phyloP scores from a whole-genome alignment of 2,329 filamentous ascomycete species.

The Helicocarpus griseus region DNA sequence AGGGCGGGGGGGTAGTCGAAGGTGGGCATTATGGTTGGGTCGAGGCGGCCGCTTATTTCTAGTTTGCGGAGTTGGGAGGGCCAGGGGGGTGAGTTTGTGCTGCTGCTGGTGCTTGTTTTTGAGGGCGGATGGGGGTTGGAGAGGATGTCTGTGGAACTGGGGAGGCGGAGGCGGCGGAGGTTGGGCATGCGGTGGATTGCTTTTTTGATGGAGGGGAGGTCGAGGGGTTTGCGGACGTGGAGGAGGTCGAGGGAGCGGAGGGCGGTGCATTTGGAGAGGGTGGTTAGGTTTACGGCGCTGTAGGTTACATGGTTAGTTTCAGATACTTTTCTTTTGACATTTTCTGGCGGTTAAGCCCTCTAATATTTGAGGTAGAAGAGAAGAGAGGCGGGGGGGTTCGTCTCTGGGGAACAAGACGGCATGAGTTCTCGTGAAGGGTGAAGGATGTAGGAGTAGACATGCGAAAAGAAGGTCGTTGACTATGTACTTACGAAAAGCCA shows the following conservation, averaged over 20 bases:
- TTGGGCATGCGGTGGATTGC: conserved; percentile 38
- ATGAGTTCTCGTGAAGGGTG: no score
- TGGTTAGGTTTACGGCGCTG: conserved; percentile 45
- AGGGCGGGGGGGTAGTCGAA: conserved; percentile 22
- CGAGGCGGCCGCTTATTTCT: conserved; percentile 10
- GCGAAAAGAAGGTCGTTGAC: not conserved
- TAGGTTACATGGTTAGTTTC: no score
- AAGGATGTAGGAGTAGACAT: not conserved
- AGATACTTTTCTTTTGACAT: not conserved
- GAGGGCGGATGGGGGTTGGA: no score
- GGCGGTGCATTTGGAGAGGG: conserved; percentile 45
- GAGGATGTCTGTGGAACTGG: conserved; percentile 15
- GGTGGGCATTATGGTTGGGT: conserved; percentile 5
- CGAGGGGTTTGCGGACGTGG: conserved; percentile 42
- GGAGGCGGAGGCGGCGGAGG: conserved; percentile 39
- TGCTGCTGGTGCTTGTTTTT: no score
- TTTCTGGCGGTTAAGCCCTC: not conserved
- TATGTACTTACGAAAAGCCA: conserved; percentile 41
- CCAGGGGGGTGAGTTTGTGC: conserved; percentile 13
- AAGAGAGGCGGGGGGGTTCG: not conserved
- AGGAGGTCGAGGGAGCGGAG: conserved; percentile 44
- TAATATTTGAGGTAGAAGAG: no score
- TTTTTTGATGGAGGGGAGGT: conserved; percentile 40
- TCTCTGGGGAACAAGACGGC: not conserved
- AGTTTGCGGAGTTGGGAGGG: conserved; percentile 19